These are phyloP conservation scores for Fusarium pseudonygamai DNA, from an alignment of 2,329 filamentous ascomycete genomes.

Conservation along the genomic window DNA sequence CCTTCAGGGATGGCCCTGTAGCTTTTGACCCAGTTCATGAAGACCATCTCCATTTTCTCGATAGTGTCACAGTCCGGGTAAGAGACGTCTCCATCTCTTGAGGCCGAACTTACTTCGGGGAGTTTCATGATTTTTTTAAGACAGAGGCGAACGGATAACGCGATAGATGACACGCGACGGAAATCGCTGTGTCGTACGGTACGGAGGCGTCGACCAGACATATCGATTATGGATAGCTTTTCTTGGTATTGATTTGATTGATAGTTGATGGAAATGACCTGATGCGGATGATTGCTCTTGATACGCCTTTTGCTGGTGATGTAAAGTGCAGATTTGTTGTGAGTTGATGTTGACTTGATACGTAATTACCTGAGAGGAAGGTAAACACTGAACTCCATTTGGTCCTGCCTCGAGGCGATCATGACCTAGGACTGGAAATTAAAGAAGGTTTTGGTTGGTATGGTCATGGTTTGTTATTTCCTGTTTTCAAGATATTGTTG, in stretches of 20 bases:
- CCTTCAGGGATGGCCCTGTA: background rate
- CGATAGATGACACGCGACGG: background rate
- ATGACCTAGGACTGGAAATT: background rate
- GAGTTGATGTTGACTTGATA: background rate
- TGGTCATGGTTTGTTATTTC: background rate
- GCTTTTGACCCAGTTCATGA: background rate
- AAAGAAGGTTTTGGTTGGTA: background rate
- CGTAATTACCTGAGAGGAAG: background rate
- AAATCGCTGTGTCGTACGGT: background rate
- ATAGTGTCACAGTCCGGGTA: background rate
- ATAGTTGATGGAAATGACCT: background rate
- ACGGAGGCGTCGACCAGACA: background rate
- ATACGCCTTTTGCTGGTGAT: background rate
- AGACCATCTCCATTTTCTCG: background rate
- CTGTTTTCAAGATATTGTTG: background rate
- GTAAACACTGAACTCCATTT: background rate
- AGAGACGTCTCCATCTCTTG: too few species aligned
- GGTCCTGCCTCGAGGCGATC: background rate
- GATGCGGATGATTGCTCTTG: background rate
- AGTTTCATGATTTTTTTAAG: background rate
- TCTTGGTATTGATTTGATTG: background rate
- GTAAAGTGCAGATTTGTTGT: background rate
- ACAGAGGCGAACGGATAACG: background rate
- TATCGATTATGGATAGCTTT: background rate
- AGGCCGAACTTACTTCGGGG: background rate